phyloP scores from a whole-genome alignment of 768 basidiomycete species.

The Trametes gibbosa region DNA sequence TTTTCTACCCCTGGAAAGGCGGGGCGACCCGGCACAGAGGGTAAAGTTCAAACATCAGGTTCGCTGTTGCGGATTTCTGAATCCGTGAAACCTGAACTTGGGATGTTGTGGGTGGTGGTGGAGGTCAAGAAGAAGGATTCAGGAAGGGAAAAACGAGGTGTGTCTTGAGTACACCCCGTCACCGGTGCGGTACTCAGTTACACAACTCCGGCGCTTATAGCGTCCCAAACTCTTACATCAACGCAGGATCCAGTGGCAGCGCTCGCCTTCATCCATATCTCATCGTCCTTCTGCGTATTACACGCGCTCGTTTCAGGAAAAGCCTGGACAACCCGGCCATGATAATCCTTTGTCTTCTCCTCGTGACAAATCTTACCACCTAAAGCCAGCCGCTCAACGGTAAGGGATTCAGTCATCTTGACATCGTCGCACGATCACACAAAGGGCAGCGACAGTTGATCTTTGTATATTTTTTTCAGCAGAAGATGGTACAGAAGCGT shows the following conservation, averaged over 20 bases:
- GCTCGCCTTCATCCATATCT: too few species aligned
- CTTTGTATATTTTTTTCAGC: not conserved
- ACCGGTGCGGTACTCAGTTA: conserved; percentile 13
- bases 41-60: too few species aligned
- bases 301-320: too few species aligned
- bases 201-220: not conserved
- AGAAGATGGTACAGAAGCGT: conserved; percentile 4
- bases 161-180: conserved; percentile 3
- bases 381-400: not conserved
- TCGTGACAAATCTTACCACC: not conserved
- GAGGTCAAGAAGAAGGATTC: not conserved
- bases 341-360: too few species aligned
- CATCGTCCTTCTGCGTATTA: too few species aligned
- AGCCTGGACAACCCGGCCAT: too few species aligned
- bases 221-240: not conserved
- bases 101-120: not conserved
- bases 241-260: too few species aligned
- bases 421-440: not conserved
- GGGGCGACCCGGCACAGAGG: too few species aligned
- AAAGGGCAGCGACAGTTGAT: not conserved
- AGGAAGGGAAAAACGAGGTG: not conserved
- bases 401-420: not conserved
- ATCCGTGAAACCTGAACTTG: too few species aligned
- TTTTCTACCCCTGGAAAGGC: too few species aligned
- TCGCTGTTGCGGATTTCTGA: too few species aligned